These are phyloP conservation scores for Gaillardinia entomophila DNA, from an alignment of 805 yeast species.

Conservation along the genomic window DNA sequence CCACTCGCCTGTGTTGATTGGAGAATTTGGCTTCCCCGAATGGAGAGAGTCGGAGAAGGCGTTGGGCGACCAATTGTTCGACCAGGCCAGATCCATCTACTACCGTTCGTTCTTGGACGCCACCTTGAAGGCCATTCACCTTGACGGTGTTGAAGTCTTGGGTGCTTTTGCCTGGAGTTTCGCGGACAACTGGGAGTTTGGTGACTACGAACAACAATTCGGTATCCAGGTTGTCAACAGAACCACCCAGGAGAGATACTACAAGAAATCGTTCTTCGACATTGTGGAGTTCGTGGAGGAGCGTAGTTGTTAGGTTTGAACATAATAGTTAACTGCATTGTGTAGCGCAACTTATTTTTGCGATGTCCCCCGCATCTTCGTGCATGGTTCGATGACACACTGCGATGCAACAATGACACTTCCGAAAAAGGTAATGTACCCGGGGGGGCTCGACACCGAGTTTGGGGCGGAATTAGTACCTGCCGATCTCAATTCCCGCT, in stretches of 20 bases:
- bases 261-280: conserved; percentile 9
- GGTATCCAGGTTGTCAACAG: conserved; percentile 21
- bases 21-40: conserved; percentile 31
- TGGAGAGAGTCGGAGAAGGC: conserved; percentile 21
- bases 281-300: conserved; percentile 1
- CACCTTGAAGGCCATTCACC: conserved; percentile 15
- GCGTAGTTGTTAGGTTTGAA: too few species aligned
- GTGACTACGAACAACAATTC: conserved; percentile 15
- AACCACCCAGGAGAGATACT: conserved; percentile 19
- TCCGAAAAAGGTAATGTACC: too few species aligned
- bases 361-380: too few species aligned
- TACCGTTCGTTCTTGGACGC: conserved; percentile 20
- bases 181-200: conserved; percentile 30
- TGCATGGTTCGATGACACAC: too few species aligned
- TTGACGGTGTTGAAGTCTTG: conserved; percentile 19
- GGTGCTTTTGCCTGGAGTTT: conserved; percentile 29
- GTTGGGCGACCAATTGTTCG: conserved; percentile 18
- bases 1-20: conserved; percentile 18
- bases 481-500: too few species aligned
- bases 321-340: too few species aligned
- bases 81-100: conserved; percentile 22
- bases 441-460: too few species aligned
- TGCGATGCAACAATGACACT: too few species aligned
- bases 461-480: too few species aligned
- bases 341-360: too few species aligned